These are phyloP conservation scores for Fusarium sp. DNA, from an alignment of 2,329 filamentous ascomycete species.

Conservation along the genomic window DNA sequence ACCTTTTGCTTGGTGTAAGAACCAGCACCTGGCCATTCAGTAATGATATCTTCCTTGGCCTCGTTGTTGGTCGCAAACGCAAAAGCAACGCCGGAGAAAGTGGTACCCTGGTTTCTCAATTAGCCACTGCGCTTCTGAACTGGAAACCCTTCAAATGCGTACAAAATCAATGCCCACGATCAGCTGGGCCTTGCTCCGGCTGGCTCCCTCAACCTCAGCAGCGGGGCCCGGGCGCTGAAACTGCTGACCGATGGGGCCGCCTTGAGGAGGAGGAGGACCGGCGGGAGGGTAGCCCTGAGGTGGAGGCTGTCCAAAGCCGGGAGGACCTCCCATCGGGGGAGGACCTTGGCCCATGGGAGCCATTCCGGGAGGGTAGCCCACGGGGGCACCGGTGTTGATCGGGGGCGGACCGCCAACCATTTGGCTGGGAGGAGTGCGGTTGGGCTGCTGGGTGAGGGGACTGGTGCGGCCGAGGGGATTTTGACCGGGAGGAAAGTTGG, in stretches of 20 bases:
- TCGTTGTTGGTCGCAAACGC: slow-evolving; percentile 98
- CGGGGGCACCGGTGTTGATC: slow-evolving; percentile 73
- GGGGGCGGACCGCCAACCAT: slow-evolving; percentile 74
- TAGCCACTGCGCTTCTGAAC: slow-evolving; percentile 15
- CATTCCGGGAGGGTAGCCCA: slow-evolving; percentile 71
- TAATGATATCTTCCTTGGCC: slow-evolving; percentile 98
- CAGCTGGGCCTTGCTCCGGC: slow-evolving; percentile 92
- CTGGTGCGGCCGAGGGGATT: slow-evolving; percentile 66
- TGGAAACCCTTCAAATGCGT: slow-evolving; percentile 50
- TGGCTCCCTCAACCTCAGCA: slow-evolving; percentile 86
- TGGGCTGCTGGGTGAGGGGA: slow-evolving; percentile 60
- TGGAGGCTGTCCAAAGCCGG: slow-evolving; percentile 53
- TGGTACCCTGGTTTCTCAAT: slow-evolving; percentile 78
- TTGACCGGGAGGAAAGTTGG: slow-evolving; percentile 64
- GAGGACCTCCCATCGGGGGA: slow-evolving; percentile 52
- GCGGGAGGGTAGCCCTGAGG: slow-evolving; percentile 58
- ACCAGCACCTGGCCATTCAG: slow-evolving; percentile 97
- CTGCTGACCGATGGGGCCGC: slow-evolving; percentile 55
- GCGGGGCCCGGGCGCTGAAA: slow-evolving; percentile 61
- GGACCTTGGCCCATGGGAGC: slow-evolving; percentile 56
- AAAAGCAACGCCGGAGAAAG: slow-evolving; percentile 97
- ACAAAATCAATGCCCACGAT: slow-evolving; percentile 99
- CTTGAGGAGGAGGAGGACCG: slow-evolving; percentile 53
- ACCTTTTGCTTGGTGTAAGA: slow-evolving; percentile 99
- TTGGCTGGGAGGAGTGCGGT: slow-evolving; percentile 68